A percentile compares a stretch with the other conserved stretches of the same genome.
phyloP scores from a whole-genome alignment of 202 grass and related monocot species.

The Musa balbisiana region DNA sequence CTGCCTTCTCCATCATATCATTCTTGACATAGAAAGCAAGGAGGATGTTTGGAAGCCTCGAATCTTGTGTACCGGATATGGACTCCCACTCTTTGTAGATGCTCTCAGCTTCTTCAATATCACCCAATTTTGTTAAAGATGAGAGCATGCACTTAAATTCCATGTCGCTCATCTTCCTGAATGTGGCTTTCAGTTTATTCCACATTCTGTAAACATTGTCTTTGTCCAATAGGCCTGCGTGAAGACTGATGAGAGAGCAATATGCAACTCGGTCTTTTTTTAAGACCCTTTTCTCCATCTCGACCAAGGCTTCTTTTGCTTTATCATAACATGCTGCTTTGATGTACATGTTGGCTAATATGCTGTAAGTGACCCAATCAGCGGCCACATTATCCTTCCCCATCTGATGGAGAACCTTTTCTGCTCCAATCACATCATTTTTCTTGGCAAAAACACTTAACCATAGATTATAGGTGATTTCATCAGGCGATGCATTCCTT shows the following conservation, averaged over 20 bases:
- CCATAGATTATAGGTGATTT: slow-evolving; percentile 72
- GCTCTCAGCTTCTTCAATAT: slow-evolving; percentile 40
- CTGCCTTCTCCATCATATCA: slow-evolving; percentile 41
- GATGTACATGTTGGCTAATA: slow-evolving; percentile 60
- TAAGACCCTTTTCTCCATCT: slow-evolving; percentile 69
- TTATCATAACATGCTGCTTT: slow-evolving; percentile 41
- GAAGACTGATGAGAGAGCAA: slow-evolving; percentile 59
- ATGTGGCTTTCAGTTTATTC: slow-evolving; percentile 49
- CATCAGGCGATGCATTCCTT: slow-evolving; percentile 45
- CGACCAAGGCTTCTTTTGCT: slow-evolving; percentile 38
- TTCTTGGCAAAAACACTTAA: slow-evolving; percentile 62
- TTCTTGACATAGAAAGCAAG: slow-evolving; percentile 68
- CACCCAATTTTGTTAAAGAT: slow-evolving; percentile 55
- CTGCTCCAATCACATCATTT: slow-evolving; percentile 33
- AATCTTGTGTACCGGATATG: slow-evolving; percentile 46
- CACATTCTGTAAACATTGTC: slow-evolving; percentile 65
- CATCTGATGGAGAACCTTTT: slow-evolving; percentile 52
- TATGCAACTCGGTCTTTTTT: slow-evolving; percentile 43
- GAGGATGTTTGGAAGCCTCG: slow-evolving; percentile 55
- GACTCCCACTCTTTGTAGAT: slow-evolving; percentile 53
- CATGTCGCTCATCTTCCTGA: slow-evolving; percentile 52
- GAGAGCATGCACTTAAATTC: slow-evolving; percentile 81
- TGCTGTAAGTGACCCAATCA: slow-evolving; percentile 78
- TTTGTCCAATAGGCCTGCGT: slow-evolving; percentile 50
- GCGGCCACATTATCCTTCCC: slow-evolving; percentile 34